Percentiles rank a stretch among this genome's conserved stretches.
These are phyloP conservation scores for Neopestalotiopsis clavispora DNA, from an alignment of 2,329 filamentous ascomycete genomes.

Conservation along the genomic window DNA sequence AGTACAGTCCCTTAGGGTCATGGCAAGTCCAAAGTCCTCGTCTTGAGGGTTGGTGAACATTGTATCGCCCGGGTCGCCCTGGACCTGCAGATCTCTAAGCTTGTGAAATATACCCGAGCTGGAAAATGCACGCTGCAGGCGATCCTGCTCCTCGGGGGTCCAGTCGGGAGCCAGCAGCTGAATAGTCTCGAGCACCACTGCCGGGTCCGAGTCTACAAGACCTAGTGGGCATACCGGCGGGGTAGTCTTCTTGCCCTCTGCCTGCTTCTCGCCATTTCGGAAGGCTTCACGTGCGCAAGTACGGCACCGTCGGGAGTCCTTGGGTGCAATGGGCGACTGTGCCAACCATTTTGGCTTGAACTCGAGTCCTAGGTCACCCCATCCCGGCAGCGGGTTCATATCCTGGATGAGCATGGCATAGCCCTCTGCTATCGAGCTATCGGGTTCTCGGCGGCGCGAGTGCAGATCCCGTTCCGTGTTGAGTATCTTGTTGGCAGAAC, in stretches of 20 bases:
- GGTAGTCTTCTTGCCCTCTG: constrained; percentile 38
- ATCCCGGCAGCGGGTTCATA: constrained; percentile 58
- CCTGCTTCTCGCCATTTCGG: constrained; percentile 50
- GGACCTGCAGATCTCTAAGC: constrained; percentile 39
- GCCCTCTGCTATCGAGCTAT: constrained; percentile 54
- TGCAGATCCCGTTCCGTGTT: constrained; percentile 54
- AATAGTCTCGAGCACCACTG: constrained; percentile 48
- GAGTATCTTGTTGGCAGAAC: constrained; percentile 56
- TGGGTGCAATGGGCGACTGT: constrained; percentile 75
- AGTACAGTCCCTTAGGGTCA: constrained; percentile 83
- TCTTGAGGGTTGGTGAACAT: constrained; percentile 45
- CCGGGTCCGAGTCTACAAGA: constrained; percentile 57
- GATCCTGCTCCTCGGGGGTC: constrained; percentile 35
- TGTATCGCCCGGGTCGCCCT: constrained; percentile 48
- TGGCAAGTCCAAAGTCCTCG: constrained; percentile 66
- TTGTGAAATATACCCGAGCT: constrained; percentile 42
- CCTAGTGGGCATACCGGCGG: constrained; percentile 68
- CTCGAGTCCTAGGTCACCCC: constrained; percentile 58
- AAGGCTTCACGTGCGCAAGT: constrained; percentile 67
- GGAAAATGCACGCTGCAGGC: constrained; percentile 43
- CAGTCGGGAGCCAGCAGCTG: constrained; percentile 42
- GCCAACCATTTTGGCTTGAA: constrained; percentile 87
- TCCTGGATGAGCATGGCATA: constrained; percentile 76
- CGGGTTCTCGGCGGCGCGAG: constrained; percentile 28
- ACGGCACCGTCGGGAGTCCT: constrained; percentile 67